Evolutionary conservation across 2,329 filamentous ascomycete species (phyloP).

Genomic region (Aspergillus quadricinctus): DNA sequence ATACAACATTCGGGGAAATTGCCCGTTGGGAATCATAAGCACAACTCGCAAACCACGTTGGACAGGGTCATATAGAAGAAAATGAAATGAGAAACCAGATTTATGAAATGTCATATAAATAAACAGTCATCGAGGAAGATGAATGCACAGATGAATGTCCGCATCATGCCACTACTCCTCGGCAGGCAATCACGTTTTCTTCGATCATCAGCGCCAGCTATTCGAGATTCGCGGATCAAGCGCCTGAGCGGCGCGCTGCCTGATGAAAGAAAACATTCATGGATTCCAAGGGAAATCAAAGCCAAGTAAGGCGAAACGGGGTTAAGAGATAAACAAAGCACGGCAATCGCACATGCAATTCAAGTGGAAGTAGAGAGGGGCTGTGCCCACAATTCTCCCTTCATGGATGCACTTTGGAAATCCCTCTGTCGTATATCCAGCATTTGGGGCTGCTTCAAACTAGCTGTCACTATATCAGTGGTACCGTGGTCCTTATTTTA

Average conservation of each 20-base stretch:
- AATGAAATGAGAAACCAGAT: slow-evolving; percentile 3
- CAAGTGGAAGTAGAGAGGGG: background rate
- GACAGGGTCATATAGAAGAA: slow-evolving; percentile 1
- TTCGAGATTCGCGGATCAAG: background rate
- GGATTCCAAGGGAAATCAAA: background rate
- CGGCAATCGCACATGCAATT: background rate
- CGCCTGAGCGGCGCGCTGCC: too few relatives aligned
- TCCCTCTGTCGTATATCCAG: background rate
- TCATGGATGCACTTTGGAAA: background rate
- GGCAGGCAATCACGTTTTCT: background rate
- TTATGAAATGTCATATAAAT: background rate
- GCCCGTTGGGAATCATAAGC: slow-evolving; percentile 13
- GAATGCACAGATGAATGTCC: background rate
- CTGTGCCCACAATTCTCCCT: background rate
- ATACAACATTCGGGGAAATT: slow-evolving; percentile 16
- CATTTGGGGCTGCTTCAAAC: background rate
- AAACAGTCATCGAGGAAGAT: slow-evolving; percentile 6
- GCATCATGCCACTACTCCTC: background rate
- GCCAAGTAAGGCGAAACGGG: background rate
- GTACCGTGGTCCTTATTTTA: slow-evolving; percentile 25
- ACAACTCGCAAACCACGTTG: slow-evolving; percentile 4
- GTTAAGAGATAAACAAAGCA: background rate
- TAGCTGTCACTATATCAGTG: slow-evolving; percentile 3
- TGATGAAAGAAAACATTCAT: background rate
- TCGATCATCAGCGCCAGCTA: background rate